phyloP scores from a whole-genome alignment of 2,329 filamentous ascomycete species.

The Calonectria naviculata region DNA sequence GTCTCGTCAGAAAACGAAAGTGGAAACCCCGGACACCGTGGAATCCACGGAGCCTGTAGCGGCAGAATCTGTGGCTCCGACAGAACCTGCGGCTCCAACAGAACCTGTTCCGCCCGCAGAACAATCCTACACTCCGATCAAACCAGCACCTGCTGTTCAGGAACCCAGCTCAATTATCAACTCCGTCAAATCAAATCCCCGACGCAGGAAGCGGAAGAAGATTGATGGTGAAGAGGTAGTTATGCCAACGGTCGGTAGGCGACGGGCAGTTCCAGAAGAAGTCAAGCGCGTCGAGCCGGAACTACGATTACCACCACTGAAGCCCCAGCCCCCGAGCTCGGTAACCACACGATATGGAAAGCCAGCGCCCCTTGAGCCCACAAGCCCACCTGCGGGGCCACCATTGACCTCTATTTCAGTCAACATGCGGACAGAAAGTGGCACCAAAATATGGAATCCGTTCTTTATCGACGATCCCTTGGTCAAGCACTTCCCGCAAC shows the following conservation, averaged over 20 bases:
- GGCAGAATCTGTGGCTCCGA: constrained; percentile 11
- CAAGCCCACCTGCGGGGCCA: constrained; percentile 36
- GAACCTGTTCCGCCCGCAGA: not conserved
- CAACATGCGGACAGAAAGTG: constrained; percentile 38
- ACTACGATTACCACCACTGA: constrained; percentile 45
- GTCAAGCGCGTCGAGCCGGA: constrained; percentile 21
- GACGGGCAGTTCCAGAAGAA: constrained; percentile 21
- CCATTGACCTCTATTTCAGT: constrained; percentile 45
- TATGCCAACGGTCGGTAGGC: constrained; percentile 35
- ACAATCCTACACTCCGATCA: constrained; percentile 18
- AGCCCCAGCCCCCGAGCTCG: constrained; percentile 33
- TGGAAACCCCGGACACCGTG: not conserved
- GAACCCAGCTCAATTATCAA: constrained; percentile 57
- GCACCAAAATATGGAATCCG: constrained; percentile 29
- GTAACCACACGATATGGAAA: constrained; percentile 30
- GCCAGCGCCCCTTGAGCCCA: constrained; percentile 45
- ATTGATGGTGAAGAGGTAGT: constrained; percentile 53
- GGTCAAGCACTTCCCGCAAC: constrained; percentile 32
- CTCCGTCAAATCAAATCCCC: constrained; percentile 61
- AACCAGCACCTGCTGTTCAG: constrained; percentile 4
- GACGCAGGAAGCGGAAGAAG: constrained; percentile 59
- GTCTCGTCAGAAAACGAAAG: constrained; percentile 36
- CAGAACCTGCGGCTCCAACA: not conserved
- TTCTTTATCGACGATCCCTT: constrained; percentile 39
- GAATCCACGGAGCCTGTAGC: not conserved